Base-by-base conservation (phyloP, 2,329 filamentous ascomycete genomes). In the Trichoderma sp. region DNA sequence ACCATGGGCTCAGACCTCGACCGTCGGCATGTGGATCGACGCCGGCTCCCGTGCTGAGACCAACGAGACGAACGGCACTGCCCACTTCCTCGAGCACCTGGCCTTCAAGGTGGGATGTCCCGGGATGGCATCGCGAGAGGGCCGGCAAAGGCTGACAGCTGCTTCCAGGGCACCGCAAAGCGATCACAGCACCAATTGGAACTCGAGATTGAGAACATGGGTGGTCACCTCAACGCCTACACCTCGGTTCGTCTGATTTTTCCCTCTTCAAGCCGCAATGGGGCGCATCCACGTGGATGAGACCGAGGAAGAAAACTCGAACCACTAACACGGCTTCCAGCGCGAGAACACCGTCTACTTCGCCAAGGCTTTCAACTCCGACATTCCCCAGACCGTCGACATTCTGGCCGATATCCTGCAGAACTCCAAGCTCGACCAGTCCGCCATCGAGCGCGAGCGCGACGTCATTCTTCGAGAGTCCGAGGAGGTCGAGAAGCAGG, bases 301-400 rank as follows among this genome's bases (percentile, higher is more conserved):
- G 9, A 10, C 30, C 34, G 34, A 39, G 34, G 12, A 30, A 54
- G 51, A 52, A 41, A 47, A 56, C 41, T 43, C 30, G n/a, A 63
- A 43, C 51, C 45, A 30, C 59, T 58, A 71, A 77, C 67, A 61
- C 50, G 24, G 51, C 65, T 68, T 69, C 69, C 74, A 92, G 93
- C 92, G 95, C 80, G 95, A 99, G 82, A 98, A 97, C 87, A 99
- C 95, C 74, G 95, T 99, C 77, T 99, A 99, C 88, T 99, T 98
- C 81, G 95, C 95, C 81, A 97, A 98, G 85, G 90, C 94, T 70
- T 97, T 99, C 86, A 99, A 99, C 85, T 88, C 90, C 81, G 94
- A 99, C 78, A 93, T 98, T 68, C 93, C 93, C 75, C 91, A 93
- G 79, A 92, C 92, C 77, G 95, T 99, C 80, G 93, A 99, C 80